phyloP scores from a whole-genome alignment of 345 rosid species.

The Ceriops tagal region DNA sequence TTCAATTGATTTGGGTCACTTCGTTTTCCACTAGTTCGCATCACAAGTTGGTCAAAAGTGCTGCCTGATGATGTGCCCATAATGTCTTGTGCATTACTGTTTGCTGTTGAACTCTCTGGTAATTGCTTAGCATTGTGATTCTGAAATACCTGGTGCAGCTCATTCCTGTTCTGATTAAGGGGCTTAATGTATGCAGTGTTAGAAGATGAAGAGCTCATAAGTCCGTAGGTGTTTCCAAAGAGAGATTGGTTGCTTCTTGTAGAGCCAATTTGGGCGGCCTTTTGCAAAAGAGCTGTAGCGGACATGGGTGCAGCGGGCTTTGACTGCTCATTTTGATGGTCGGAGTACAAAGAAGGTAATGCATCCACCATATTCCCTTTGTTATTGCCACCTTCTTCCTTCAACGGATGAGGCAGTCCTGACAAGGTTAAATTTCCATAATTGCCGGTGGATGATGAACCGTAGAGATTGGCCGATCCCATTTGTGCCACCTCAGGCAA shows the following conservation, averaged over 20 bases:
- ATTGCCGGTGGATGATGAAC: constrained; percentile 43
- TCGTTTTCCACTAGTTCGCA: constrained; percentile 29
- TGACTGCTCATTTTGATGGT: constrained; percentile 36
- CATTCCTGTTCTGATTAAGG: constrained; percentile 24
- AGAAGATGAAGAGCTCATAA: constrained; percentile 43
- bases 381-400: constrained; percentile 33
- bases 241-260: constrained; percentile 63
- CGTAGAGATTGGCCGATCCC: constrained; percentile 44
- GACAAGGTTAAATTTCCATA: constrained; percentile 51
- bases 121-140: constrained; percentile 26
- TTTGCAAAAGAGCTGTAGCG: constrained; percentile 87
- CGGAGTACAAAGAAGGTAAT: constrained; percentile 36
- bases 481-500: constrained; percentile 62
- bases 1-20: constrained; percentile 23
- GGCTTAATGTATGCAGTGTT: constrained; percentile 19
- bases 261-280: constrained; percentile 96
- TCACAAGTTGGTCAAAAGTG: constrained; percentile 28
- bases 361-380: constrained; percentile 17
- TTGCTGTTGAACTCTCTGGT: constrained; percentile 23
- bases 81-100: constrained; percentile 13
- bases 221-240: constrained; percentile 35
- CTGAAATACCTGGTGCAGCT: constrained; percentile 34
- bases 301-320: constrained; percentile 62
- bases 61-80: constrained; percentile 18
- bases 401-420: constrained; percentile 39